Conservation (phyloP, 805 yeast genomes). For the Ogataea pini region DNA sequence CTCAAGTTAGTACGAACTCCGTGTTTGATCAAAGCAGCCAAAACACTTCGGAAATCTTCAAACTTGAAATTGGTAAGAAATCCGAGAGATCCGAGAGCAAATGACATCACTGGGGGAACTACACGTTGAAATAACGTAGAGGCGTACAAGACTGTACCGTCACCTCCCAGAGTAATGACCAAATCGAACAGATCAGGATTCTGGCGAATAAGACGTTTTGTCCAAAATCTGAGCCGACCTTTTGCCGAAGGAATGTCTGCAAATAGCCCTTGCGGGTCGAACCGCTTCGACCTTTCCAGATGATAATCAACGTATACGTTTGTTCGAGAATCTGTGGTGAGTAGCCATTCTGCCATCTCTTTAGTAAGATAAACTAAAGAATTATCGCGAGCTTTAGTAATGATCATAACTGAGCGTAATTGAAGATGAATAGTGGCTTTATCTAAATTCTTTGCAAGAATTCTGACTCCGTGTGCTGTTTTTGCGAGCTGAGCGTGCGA, state of each 20-base stretch:
- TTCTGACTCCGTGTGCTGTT: conserved; percentile 78
- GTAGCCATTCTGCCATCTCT: conserved; percentile 77
- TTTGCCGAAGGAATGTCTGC: conserved; percentile 48
- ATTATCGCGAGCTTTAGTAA: conserved; percentile 88
- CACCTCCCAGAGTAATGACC: conserved; percentile 91
- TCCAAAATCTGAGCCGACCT: conserved; percentile 66
- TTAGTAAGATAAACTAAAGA: conserved; percentile 73
- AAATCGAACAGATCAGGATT: conserved; percentile 62
- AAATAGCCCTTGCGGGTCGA: conserved; percentile 56
- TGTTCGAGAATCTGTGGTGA: conserved; percentile 36
- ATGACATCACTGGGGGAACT: conserved; percentile 91
- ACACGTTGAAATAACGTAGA: conserved; percentile 80
- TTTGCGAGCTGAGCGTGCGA: conserved; percentile 77
- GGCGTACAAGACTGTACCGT: conserved; percentile 90
- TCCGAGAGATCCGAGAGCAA: conserved; percentile 89
- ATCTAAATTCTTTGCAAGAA: conserved; percentile 68
- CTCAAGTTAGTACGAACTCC: conserved; percentile 80
- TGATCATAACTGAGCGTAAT: conserved; percentile 71
- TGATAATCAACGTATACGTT: conserved; percentile 73
- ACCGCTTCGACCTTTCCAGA: conserved; percentile 60
- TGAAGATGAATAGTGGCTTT: conserved; percentile 72
- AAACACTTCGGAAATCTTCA: conserved; percentile 62
- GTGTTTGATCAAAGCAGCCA: conserved; percentile 58
- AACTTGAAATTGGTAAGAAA: conserved; percentile 86
- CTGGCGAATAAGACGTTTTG: conserved; percentile 50